Evolutionary conservation across 2,329 filamentous ascomycete species (phyloP), one percentile per base, ranked within the genome.

Genomic region (Teratosphaeria zuluensis): DNA sequence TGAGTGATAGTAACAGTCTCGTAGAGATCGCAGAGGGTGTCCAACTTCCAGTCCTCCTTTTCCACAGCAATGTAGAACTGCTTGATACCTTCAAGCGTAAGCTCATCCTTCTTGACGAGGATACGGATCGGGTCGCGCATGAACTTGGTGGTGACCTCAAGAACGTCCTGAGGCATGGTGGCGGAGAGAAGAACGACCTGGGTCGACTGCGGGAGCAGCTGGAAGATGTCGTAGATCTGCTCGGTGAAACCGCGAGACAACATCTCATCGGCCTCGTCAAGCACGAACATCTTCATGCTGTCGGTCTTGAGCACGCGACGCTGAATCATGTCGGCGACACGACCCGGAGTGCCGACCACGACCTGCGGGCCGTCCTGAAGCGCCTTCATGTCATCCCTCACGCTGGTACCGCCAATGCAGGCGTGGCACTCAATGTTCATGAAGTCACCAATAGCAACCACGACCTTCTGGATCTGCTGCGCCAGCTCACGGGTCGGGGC

Each of bases 211-310:
- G 94, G 94, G 58, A 99, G 88, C 62, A 96, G 89, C 81, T 96
- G 92, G 87, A 96, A 99, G 80, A 99, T 95, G 78, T 99, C 94
- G 84, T 99, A 99, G 81, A 99, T 99, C 83, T 99, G 94, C 83
- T 99, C 94, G 72, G 92, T 96, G 86, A 99, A 99, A 84, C 94
- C 94, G 74, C 92, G 92, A 75, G 90, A 95, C 81, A 99, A 86
- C 89, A 99, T 96, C 81, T 99, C 94, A 76, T 99, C 94, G 72
- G 94, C 94, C 83, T 99, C 94, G 75, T 99, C 94, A 70, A 99
- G 90, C 71, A 99, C 91, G 78, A 99, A 95, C 89, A 97, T 96
- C 88, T 99, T 99, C 86, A 99, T 96, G 78, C 84, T 82, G 77
- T 96, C 92, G 73, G 94, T 99, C 84, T 92, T 94, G 70, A 99